Percentiles rank a stretch among this genome's conserved stretches.
phyloP scores from a whole-genome alignment of 805 yeast genomes.

The Wickerhamomyces chaumierensis region DNA sequence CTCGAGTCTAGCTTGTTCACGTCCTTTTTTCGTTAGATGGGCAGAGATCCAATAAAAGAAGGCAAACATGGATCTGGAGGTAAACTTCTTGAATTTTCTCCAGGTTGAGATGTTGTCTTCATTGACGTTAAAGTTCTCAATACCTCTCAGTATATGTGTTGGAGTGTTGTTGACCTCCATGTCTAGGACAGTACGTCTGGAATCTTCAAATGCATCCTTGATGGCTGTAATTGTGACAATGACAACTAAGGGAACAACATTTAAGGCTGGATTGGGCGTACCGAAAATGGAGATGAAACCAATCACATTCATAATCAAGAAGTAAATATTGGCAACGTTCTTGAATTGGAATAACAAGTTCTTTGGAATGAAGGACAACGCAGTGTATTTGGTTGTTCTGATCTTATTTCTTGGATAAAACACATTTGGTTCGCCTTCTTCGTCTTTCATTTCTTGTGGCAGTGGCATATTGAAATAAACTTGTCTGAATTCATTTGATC shows the following conservation, averaged over 20 bases:
- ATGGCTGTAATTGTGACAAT: conserved; percentile 66
- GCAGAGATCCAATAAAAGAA: conserved; percentile 4
- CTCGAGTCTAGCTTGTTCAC: conserved; percentile 21
- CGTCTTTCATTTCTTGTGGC: conserved; percentile 48
- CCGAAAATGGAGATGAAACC: conserved; percentile 75
- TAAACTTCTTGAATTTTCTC: conserved; percentile 57
- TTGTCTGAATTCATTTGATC: conserved; percentile 32
- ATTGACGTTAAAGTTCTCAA: conserved; percentile 47
- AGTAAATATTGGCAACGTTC: conserved; percentile 85
- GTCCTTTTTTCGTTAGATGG: conserved; percentile 24
- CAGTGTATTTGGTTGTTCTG: conserved; percentile 92
- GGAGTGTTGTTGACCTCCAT: conserved; percentile 65
- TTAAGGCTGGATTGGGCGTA: conserved; percentile 65
- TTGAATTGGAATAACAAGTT: conserved; percentile 70
- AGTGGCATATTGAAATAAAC: conserved; percentile 49
- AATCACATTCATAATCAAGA: conserved; percentile 64
- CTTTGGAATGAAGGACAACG: conserved; percentile 79
- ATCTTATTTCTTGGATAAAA: conserved; percentile 83
- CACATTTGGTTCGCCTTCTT: conserved; percentile 46
- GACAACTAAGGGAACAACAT: conserved; percentile 71
- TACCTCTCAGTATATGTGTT: conserved; percentile 50
- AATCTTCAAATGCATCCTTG: conserved; percentile 75
- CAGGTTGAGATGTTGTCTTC: conserved; percentile 55
- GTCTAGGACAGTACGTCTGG: conserved; percentile 61
- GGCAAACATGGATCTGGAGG: conserved; percentile 18